Percentiles rank a stretch among this genome's conserved stretches.
These are phyloP conservation scores for Candida multigemmis DNA, from an alignment of 805 yeast genomes.

Conservation along the genomic window DNA sequence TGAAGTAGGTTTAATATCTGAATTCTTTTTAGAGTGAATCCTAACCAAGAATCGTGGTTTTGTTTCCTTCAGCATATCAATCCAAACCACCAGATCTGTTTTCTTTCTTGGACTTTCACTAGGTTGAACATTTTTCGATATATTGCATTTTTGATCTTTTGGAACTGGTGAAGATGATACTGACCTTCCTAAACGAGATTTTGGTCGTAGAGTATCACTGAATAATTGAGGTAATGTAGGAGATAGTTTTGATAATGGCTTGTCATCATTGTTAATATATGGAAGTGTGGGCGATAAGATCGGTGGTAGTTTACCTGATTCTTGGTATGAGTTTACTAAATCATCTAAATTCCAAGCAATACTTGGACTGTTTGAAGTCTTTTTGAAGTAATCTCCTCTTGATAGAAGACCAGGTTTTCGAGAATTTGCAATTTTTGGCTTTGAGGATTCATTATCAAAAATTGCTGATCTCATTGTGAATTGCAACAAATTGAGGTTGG, in stretches of 20 bases:
- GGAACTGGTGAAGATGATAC: constrained; percentile 3
- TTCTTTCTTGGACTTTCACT: constrained; percentile 3
- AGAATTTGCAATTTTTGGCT: not conserved
- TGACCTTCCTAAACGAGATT: not conserved
- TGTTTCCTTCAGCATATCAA: constrained; percentile 16
- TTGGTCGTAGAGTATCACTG: constrained; percentile 4
- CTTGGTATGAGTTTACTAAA: constrained; percentile 21
- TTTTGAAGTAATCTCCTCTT: constrained; percentile 1
- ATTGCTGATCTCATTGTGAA: constrained; percentile 20
- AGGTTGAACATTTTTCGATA: constrained; percentile 1
- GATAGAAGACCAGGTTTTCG: not conserved
- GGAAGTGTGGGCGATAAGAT: constrained; percentile 33
- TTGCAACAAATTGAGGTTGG: constrained; percentile 1
- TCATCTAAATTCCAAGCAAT: constrained; percentile 31
- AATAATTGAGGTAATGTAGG: constrained; percentile 25
- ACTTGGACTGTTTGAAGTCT: not conserved
- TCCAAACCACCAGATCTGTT: constrained; percentile 12
- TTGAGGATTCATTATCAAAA: constrained; percentile 10
- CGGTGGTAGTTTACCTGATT: constrained; percentile 24
- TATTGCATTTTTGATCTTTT: constrained; percentile 1
- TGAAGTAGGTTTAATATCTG: not conserved
- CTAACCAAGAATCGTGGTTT: constrained; percentile 9
- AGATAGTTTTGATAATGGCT: constrained; percentile 21
- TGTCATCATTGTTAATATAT: constrained; percentile 12
- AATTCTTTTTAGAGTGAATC: constrained; percentile 2